These are phyloP conservation scores for Phytopythium vexans DNA, from an alignment of 352 stramenopile species.

Conservation along the genomic window DNA sequence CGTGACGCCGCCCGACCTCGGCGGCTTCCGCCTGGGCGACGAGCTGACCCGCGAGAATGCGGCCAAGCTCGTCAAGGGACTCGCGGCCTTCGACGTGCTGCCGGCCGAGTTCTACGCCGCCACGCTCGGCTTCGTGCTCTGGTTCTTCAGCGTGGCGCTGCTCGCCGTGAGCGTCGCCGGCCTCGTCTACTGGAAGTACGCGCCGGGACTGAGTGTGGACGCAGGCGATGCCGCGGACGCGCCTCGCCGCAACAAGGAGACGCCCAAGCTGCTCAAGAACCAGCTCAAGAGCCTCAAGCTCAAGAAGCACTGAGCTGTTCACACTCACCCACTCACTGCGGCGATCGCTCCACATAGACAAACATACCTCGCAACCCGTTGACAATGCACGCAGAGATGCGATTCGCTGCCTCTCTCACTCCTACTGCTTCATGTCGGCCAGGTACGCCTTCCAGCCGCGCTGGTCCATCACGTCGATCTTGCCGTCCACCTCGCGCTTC, in stretches of 20 bases:
- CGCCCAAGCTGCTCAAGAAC: slow-evolving; percentile 68
- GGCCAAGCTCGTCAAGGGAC: slow-evolving; percentile 55
- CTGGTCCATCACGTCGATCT: slow-evolving; percentile 87
- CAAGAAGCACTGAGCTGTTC: slow-evolving; percentile 41
- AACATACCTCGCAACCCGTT: too few relatives aligned
- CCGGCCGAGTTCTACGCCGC: slow-evolving; percentile 55
- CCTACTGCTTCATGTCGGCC: slow-evolving; percentile 42
- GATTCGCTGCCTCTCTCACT: slow-evolving; percentile 3
- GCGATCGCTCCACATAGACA: too few relatives aligned
- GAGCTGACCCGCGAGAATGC: slow-evolving; percentile 44
- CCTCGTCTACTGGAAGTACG: slow-evolving; percentile 71
- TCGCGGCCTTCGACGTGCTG: slow-evolving; percentile 59
- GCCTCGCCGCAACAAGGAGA: slow-evolving; percentile 52
- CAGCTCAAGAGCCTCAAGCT: slow-evolving; percentile 68
- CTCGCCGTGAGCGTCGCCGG: slow-evolving; percentile 62
- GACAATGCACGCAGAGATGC: slow-evolving; percentile 1
- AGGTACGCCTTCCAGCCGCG: slow-evolving; percentile 93
- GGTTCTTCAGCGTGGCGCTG: slow-evolving; percentile 63
- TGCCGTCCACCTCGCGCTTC: slow-evolving; percentile 91
- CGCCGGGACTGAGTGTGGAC: slow-evolving; percentile 21
- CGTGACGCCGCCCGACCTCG: slow-evolving; percentile 37
- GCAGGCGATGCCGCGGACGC: slow-evolving; percentile 2
- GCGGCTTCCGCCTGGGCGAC: slow-evolving; percentile 51
- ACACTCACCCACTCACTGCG: neutral
- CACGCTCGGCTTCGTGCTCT: slow-evolving; percentile 68